Conservation (phyloP, 768 basidiomycete species). For the Hypsizygus marmoreus region DNA sequence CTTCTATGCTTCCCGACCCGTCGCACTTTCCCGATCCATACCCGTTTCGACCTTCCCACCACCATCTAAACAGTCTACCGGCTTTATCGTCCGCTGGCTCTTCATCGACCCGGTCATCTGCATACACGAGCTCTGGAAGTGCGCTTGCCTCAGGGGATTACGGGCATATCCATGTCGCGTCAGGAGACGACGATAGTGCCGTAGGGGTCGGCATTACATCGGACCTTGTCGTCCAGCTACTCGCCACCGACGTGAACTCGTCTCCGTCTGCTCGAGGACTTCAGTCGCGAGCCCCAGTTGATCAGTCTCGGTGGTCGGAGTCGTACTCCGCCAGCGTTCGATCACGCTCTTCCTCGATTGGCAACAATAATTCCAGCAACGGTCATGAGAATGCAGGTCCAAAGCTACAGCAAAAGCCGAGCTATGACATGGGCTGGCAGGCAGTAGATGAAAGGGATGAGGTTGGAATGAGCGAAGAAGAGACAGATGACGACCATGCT, state of each 20-base stretch:
- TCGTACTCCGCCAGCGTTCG: constrained; percentile 62
- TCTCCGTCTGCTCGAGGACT: constrained; percentile 45
- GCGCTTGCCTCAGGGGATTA: constrained; percentile 61
- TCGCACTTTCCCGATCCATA: constrained; percentile 74
- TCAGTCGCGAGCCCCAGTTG: constrained; percentile 53
- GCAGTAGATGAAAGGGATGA: constrained; percentile 61
- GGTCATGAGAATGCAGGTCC: constrained; percentile 45
- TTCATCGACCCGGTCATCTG: constrained; percentile 76
- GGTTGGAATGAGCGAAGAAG: constrained; percentile 32
- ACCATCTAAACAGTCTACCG: constrained; percentile 49
- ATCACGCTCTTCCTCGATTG: constrained; percentile 72
- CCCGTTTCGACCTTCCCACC: constrained; percentile 56
- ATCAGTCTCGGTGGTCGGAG: constrained; percentile 76
- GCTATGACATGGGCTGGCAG: constrained; percentile 78
- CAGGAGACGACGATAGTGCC: constrained; percentile 57
- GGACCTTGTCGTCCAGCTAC: constrained; percentile 64
- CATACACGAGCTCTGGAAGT: constrained; percentile 75
- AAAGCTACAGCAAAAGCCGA: constrained; percentile 62
- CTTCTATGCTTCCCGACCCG: constrained; percentile 55
- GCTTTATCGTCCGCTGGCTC: constrained; percentile 73
- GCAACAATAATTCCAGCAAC: constrained; percentile 39
- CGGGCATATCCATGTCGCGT: constrained; percentile 65
- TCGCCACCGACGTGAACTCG: constrained; percentile 50
- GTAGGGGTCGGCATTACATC: constrained; percentile 62
- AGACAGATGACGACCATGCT: constrained; percentile 39